Conservation (phyloP, 2,329 filamentous ascomycete genomes). For the Penicillium nordicum region DNA sequence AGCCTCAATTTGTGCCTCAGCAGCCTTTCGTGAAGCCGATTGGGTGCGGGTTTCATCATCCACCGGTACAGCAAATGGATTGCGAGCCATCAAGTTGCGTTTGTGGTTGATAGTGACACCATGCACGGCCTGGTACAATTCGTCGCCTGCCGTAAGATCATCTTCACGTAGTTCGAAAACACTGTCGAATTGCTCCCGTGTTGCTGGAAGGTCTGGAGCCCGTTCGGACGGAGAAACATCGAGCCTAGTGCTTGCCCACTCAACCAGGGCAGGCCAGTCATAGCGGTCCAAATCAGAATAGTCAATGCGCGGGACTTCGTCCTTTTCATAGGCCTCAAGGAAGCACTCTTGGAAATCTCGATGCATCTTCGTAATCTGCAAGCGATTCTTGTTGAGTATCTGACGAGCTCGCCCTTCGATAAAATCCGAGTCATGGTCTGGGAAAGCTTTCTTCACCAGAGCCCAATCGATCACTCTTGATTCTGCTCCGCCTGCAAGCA, state of each 20-base stretch:
- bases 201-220: conserved; percentile 44
- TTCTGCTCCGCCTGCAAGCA: conserved; percentile 45
- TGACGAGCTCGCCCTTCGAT: conserved; percentile 38
- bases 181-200: conserved; percentile 40
- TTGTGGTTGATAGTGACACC: conserved; percentile 34
- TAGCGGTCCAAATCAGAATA: conserved; percentile 44
- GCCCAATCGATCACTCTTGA: conserved; percentile 45
- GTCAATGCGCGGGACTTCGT: conserved; percentile 44
- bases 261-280: conserved; percentile 46
- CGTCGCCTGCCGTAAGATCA: conserved; percentile 30
- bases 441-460: conserved; percentile 43
- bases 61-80: conserved; percentile 36
- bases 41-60: conserved; percentile 3
- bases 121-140: conserved; percentile 34
- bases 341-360: conserved; percentile 47
- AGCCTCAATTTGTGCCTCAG: conserved; percentile 31
- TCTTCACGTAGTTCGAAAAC: conserved; percentile 43
- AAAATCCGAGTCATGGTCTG: conserved; percentile 36
- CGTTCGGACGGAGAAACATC: conserved; percentile 38
- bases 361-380: conserved; percentile 45
- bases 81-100: conserved; percentile 32
- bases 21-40: conserved; percentile 12
- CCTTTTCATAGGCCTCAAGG: conserved; percentile 44
- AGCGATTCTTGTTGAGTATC: conserved; percentile 37
- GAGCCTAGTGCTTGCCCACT: conserved; percentile 46